These are phyloP conservation scores for Mallotus nudiflorus DNA, from an alignment of 345 rosid species.

Conservation along the genomic window DNA sequence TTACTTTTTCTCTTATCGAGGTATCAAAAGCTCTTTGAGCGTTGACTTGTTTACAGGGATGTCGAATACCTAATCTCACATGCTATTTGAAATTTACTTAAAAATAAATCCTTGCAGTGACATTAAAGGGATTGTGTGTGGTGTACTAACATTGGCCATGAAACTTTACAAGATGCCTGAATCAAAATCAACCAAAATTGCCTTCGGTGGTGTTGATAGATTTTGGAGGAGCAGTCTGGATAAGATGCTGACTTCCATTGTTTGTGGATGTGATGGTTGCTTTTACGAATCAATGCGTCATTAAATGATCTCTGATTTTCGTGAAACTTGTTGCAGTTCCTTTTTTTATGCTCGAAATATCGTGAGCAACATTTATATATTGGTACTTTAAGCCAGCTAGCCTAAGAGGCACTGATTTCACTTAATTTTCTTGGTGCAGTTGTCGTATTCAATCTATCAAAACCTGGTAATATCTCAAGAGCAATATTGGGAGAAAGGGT, in stretches of 20 bases:
- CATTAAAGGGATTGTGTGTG: background rate
- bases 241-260: background rate
- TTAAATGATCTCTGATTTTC: background rate
- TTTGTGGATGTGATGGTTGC: background rate
- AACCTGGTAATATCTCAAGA: constrained; percentile 78
- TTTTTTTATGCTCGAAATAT: background rate
- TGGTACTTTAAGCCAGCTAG: background rate
- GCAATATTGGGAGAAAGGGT: constrained; percentile 92
- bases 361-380: background rate
- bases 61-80: background rate
- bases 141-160: background rate
- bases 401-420: background rate
- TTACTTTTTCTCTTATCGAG: no score
- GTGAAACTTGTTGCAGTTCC: background rate
- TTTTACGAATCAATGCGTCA: background rate
- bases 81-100: background rate
- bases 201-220: background rate
- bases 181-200: background rate
- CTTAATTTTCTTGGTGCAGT: constrained; percentile 43
- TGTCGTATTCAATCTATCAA: constrained; percentile 84
- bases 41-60: background rate
- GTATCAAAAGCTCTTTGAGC: background rate
- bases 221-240: background rate
- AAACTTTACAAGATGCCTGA: background rate
- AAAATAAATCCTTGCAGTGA: background rate